Base-by-base conservation (phyloP, 1,284 basidiomycete species). In the Marasmius tenuissimus region DNA sequence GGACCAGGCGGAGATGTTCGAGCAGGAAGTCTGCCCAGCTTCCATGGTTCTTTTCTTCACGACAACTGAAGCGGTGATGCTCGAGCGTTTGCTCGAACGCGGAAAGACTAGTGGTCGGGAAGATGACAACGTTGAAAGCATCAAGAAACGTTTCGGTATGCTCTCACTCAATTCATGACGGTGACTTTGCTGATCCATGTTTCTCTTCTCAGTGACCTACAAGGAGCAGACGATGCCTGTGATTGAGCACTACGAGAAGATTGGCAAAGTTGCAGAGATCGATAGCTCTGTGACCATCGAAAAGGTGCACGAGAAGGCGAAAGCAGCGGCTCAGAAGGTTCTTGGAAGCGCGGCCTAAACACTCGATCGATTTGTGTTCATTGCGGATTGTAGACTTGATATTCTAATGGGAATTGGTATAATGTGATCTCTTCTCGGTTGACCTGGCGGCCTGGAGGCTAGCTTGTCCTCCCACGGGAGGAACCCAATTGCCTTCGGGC, bases 1-100 rank as follows among this genome's bases (percentile, higher is more conserved):
- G 94, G 97, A 99, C 75, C 97, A 99, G 78, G 97, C 97, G 0
- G 68, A 91, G 71, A 90, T 90, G 76, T 99, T 99, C 72, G 97
- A 99, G 72, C 81, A 93, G 71, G 84, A 88, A 55, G 90, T 97
- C 61, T 96, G 94, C 77, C 69, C 79, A 59, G 91, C 93, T 1
- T 84, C 88, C 1, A 82, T 91, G 62, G 92, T 97, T 33, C 79
- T 99, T 54, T 98, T 94, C 82, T 92, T 94, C 74, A 83, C 86
- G n/a, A 96, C 95, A 34, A 91, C 92, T 33, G 92, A 98, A 73
- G 86, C 93, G 62, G 89, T 95, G 65, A 94, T 99, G 91, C 82
- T 93, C 45, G 78, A 85, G 68, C 90, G 97, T 58, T 79, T 99
- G 60, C 81, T 97, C 57, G 90, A 96, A 75, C 87, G 97, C 33